Base-by-base conservation (phyloP, 2,329 filamentous ascomycete species). In the Biscogniauxia sp. region DNA sequence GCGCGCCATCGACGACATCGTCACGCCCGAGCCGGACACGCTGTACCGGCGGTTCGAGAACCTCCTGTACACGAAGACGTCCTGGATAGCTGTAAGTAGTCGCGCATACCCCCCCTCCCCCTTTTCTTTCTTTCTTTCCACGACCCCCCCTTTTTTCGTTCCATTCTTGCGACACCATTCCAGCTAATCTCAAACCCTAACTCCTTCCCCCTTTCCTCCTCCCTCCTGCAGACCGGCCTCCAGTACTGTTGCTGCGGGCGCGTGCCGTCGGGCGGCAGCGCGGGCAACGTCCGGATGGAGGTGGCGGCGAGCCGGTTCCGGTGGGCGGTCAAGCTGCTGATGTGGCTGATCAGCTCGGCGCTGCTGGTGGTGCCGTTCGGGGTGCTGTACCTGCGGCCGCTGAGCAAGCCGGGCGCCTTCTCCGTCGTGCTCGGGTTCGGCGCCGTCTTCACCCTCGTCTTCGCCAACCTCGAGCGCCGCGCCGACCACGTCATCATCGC, bases 1-100 rank as follows among this genome's bases (percentile, higher is more conserved):
- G 57, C 63, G 66, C 17, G 62, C 66, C 19, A 61, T 64, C 20
- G 63, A 67, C 19, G 68, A 70, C 50, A 64, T 62, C 52, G 54
- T 65, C 20, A 60, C 53, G 13, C 32, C 52, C n/a, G 53, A 52
- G 23, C 61, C 63, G 1, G 59, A 68, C 28, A 52, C 55, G 23
- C n/a, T 66, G 15, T 62, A 65, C 37, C 55, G 57, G 28, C 61
- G 60, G 19, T 61, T 70, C 53, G 61, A 69, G 49, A 60, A 49
- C 25, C 19, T 68, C 3, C 53, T 67, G 17, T 56, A 62, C 19
- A 55, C 57, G 2, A 59, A 50, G 0, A 23, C 13, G 1, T 26
- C 8, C 15, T 53, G 58, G 51, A 49, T 62, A 15, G 41, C n/a
- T 20, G 64, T 63, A 56, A 3, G 61, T 60, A 23, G 23, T 23